Percentiles rank a stretch among this genome's conserved stretches.
These are phyloP conservation scores for Geotrichum siamense DNA, from an alignment of 1,139 yeast genomes.

Conservation along the genomic window DNA sequence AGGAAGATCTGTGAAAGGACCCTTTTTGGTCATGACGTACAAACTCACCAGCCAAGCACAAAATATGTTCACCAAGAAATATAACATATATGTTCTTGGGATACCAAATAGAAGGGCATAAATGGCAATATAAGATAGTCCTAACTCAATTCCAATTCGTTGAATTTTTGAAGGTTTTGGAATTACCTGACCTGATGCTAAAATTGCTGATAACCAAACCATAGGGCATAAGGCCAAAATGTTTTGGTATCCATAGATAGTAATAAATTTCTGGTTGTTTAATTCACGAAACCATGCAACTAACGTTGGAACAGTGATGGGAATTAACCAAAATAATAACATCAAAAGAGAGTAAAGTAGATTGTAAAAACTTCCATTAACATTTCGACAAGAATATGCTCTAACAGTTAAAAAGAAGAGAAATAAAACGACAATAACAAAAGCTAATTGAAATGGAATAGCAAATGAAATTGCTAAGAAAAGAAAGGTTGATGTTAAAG, in stretches of 20 bases:
- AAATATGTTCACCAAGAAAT: conserved; percentile 30
- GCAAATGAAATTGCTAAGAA: conserved; percentile 46
- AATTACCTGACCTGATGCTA: conserved; percentile 27
- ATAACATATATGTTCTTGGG: conserved; percentile 33
- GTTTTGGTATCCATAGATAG: conserved; percentile 30
- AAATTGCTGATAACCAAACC: conserved; percentile 28
- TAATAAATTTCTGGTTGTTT: conserved; percentile 28
- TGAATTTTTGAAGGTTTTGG: conserved; percentile 25
- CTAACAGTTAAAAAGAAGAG: conserved; percentile 25
- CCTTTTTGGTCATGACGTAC: neutral
- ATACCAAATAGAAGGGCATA: conserved; percentile 32
- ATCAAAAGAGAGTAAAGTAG: conserved; percentile 28
- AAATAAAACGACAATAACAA: conserved; percentile 47
- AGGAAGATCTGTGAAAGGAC: neutral
- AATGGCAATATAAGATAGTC: conserved; percentile 27
- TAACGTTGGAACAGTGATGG: conserved; percentile 31
- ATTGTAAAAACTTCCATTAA: conserved; percentile 17
- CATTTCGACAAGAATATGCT: conserved; percentile 2
- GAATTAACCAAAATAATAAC: conserved; percentile 31
- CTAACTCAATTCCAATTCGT: conserved; percentile 22
- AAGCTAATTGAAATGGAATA: conserved; percentile 76
- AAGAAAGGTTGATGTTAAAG: conserved; percentile 31
- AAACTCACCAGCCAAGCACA: conserved; percentile 25
- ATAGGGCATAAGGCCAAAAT: conserved; percentile 32
- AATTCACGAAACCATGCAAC: conserved; percentile 34